phyloP scores from a whole-genome alignment of 2,329 filamentous ascomycete genomes.

The Diaporthe destruens region DNA sequence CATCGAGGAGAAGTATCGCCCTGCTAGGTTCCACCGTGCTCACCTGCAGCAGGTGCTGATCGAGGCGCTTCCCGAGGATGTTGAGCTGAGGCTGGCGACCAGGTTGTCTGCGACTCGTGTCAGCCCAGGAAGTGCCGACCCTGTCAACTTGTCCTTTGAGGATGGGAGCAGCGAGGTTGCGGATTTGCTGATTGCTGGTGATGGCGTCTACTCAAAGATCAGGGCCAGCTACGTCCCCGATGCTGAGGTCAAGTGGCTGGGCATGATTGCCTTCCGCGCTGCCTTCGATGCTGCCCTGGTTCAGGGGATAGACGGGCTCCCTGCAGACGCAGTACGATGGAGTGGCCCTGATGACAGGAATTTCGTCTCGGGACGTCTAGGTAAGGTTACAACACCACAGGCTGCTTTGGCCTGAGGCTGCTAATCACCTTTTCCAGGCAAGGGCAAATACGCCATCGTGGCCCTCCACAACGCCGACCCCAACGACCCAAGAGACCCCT shows the following conservation, averaged over 20 bases:
- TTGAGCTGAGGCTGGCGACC: conserved; percentile 50
- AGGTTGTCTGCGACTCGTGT: conserved; percentile 38
- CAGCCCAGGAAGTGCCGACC: conserved; percentile 41
- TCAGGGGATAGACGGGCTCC: conserved; percentile 49
- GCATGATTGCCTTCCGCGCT: conserved; percentile 53
- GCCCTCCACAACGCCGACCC: conserved; percentile 47
- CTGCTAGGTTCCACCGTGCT: conserved; percentile 52
- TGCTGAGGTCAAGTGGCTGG: conserved; percentile 52
- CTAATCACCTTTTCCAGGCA: conserved; percentile 39
- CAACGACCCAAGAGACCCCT: conserved; percentile 44
- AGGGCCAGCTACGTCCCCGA: conserved; percentile 25
- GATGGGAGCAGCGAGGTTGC: background rate
- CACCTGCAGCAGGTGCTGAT: conserved; percentile 52
- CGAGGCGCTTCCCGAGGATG: conserved; percentile 47
- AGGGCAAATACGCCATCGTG: conserved; percentile 50
- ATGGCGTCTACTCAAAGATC: conserved; percentile 32
- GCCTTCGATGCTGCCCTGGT: conserved; percentile 52
- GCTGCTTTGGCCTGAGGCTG: too few species aligned
- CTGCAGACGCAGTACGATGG: conserved; percentile 53
- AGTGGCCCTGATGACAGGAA: conserved; percentile 30
- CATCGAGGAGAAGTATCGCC: conserved; percentile 49
- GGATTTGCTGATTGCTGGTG: conserved; percentile 34
- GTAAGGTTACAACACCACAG: background rate
- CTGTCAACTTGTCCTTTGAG: conserved; percentile 28
- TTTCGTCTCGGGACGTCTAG: conserved; percentile 15